Evolutionary conservation across 805 yeast genomes (phyloP), one percentile per base, ranked within the genome.

Genomic region (Monosporozyma solicola): DNA sequence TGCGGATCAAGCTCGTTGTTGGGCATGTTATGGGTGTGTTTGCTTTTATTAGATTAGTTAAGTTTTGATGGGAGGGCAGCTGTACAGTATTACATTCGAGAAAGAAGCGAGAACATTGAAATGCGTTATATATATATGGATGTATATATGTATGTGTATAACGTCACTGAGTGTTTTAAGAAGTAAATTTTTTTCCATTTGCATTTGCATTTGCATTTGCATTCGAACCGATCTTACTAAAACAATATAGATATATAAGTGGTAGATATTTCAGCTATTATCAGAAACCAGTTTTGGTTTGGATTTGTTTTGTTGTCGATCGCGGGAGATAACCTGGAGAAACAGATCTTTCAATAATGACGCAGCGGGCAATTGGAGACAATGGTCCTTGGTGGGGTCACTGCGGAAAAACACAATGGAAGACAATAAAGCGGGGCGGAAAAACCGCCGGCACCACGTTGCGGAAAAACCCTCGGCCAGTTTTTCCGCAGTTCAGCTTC

Each of bases 1-100:
- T 55, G 53, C n/a, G 48, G 41, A 13, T 47, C 48, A 5, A 43
- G 9, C 20, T 41, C 51, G 29, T 20, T 49, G 8, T 41, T 48
- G 3, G 45, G 35, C 50, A 48, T 48, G 11, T 20, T n/a, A 15
- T 37, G 15, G 15, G 5, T n/a, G 20, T 20, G 20, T 20, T 20
- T 20, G 20, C 20, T 20, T 20, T 20, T 20, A 20, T 20, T 20
- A 20, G 20, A 20, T 20, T 20, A 20, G 20, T 20, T 20, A 20
- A 20, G 20, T 20, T 20, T 20, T 20, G 20, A 20, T 20, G 20
- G 20, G 20, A 20, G 20, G 20, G 20, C 20, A 20, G 20, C 20
- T 20, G 20, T 20, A 20, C 20, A 20, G 20, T 20, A 20, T 2
- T 20, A 2, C 20, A 20, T 20, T 20, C 20, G 20, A 20, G 20